phyloP scores from a whole-genome alignment of 164 flowering plant species.

The Malania oleifera region DNA sequence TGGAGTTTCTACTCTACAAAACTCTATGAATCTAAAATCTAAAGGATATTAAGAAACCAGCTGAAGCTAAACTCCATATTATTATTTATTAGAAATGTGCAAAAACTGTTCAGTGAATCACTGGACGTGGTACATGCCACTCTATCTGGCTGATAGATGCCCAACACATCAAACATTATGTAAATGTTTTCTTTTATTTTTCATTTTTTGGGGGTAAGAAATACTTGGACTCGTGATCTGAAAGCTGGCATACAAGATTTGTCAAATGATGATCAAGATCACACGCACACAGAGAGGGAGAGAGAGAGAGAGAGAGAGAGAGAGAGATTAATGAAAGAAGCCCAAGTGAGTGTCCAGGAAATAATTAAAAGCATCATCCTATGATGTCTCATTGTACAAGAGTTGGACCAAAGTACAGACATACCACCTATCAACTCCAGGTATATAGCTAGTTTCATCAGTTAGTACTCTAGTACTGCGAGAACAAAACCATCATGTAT shows the following conservation, averaged over 20 bases:
- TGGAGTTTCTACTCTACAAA: no score
- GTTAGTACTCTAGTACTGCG: background rate
- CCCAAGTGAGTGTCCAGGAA: constrained; percentile 4
- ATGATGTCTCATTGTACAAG: constrained; percentile 2
- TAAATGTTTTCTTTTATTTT: no score
- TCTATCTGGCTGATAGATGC: constrained; percentile 4
- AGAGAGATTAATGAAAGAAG: background rate
- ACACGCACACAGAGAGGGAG: no score
- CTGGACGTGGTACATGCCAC: background rate
- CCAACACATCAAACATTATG: constrained; percentile 1
- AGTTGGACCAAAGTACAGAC: constrained; percentile 10
- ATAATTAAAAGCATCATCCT: constrained; percentile 2
- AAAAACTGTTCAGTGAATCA: no score
- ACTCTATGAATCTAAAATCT: no score
- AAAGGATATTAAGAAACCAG: background rate
- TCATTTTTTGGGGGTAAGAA: background rate
- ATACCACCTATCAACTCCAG: constrained; percentile 8
- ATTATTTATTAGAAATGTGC: no score
- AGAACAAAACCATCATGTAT: no score
- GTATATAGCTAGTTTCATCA: no score
- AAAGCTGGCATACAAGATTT: background rate
- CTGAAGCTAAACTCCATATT: constrained; percentile 4
- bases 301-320: constrained; percentile 1
- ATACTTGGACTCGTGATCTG: constrained; percentile 1
- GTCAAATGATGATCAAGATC: background rate